phyloP scores from a whole-genome alignment of 441 rosid genomes.

The Biscutella laevigata region DNA sequence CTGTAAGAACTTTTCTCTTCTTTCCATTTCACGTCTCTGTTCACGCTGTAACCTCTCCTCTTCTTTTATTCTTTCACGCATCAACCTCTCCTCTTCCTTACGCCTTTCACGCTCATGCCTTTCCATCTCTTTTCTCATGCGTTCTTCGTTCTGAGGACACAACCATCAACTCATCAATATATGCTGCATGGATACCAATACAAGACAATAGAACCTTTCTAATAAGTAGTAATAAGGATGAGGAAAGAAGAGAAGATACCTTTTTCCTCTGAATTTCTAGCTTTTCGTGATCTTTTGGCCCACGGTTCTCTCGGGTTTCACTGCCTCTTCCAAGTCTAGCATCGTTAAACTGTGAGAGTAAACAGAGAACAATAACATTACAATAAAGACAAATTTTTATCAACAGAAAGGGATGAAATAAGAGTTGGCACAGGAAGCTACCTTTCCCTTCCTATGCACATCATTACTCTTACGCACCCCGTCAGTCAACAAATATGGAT shows the following conservation, averaged over 20 bases:
- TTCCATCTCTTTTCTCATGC: conserved; percentile 80
- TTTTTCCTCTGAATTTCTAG: conserved; percentile 63
- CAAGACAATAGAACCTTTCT: neutral
- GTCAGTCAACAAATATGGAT: conserved; percentile 48
- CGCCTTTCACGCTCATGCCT: conserved; percentile 88
- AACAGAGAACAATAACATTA: conserved; percentile 5
- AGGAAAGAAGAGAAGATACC: conserved; percentile 31
- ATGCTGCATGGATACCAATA: conserved; percentile 4
- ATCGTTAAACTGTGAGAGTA: conserved; percentile 53
- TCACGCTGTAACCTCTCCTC: conserved; percentile 81
- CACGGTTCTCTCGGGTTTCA: conserved; percentile 61
- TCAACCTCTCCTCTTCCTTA: conserved; percentile 87
- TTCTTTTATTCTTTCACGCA: conserved; percentile 92
- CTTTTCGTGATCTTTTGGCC: conserved; percentile 75
- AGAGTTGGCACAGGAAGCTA: conserved; percentile 24
- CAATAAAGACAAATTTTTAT: conserved; percentile 1
- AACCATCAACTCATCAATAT: conserved; percentile 20
- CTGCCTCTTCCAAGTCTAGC: conserved; percentile 58
- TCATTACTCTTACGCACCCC: conserved; percentile 46
- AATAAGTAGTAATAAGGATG: neutral
- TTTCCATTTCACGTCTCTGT: conserved; percentile 87
- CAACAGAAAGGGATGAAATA: neutral
- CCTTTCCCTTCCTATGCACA: conserved; percentile 79
- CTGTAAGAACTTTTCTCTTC: conserved; percentile 86
- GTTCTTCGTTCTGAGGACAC: conserved; percentile 67